These are phyloP conservation scores for Phytophthora colocasiae DNA, from an alignment of 352 stramenopile genomes.

Conservation along the genomic window DNA sequence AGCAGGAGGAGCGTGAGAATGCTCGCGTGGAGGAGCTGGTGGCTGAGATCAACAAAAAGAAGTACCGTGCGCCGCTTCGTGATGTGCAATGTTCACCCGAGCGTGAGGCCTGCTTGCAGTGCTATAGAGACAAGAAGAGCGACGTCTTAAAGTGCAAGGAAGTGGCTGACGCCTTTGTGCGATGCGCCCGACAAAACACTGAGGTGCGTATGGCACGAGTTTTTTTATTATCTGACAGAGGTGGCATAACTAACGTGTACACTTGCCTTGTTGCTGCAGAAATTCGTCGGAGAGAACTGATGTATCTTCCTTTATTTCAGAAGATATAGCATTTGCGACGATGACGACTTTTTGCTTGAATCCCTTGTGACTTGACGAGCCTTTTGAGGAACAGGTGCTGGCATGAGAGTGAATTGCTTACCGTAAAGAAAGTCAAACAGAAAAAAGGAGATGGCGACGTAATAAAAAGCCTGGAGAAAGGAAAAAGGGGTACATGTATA, in stretches of 20 bases:
- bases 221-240: not conserved
- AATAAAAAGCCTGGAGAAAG: constrained; percentile 25
- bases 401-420: constrained; percentile 4
- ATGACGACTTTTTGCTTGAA: constrained; percentile 17
- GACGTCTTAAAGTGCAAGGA: constrained; percentile 88
- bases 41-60: constrained; percentile 83
- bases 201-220: constrained; percentile 46
- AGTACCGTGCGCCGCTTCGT: constrained; percentile 81
- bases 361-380: constrained; percentile 19
- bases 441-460: constrained; percentile 25
- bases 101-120: constrained; percentile 84
- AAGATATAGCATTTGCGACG: constrained; percentile 10
- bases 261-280: constrained; percentile 32
- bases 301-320: constrained; percentile 13
- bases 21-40: constrained; percentile 78
- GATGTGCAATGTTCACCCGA: constrained; percentile 85
- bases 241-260: not conserved
- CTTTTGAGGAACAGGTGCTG: constrained; percentile 25
- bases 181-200: constrained; percentile 82
- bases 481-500: constrained; percentile 3
- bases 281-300: constrained; percentile 78
- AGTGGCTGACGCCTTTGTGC: constrained; percentile 86
- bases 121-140: constrained; percentile 85
- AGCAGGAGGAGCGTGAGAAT: constrained; percentile 74
- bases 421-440: constrained; percentile 16